Base-by-base conservation (phyloP, 805 yeast species). In the Hanseniaspora lachancei region DNA sequence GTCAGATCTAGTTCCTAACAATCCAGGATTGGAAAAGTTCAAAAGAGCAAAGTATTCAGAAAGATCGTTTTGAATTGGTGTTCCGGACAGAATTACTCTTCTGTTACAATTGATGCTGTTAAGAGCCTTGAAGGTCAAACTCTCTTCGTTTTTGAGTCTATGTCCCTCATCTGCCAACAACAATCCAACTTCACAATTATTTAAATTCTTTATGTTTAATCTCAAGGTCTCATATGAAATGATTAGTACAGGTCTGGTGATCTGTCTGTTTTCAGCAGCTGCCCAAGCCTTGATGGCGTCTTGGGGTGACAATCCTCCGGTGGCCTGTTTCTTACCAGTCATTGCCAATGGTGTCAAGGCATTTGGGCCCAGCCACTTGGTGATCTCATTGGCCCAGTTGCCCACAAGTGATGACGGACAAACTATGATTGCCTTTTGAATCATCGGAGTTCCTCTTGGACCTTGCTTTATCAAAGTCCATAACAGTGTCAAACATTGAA, bases 381-480 rank as follows among this genome's bases (percentile, higher is more conserved):
- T 79, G 53, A 91, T 79, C 69, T 91, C 98, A 65, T 93, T 91
- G 1, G 97, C 97, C 98, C 98, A 91, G 64, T 91, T 91, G 57
- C 88, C 77, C 34, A 91, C 98, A 62, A 91, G 73, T 10, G 95
- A 85, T 0, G 96, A 87, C 0, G 98, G 98, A 66, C 98, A 91
- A 0, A 89, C 97, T 58, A 91, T 88, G 52, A 91, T 82, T 61
- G 91, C 84, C 67, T 93, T 93, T 54, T 84, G 87, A 18, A 93
- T 93, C 0, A 95, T 82, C 53, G 82, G 80, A 61, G 76, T 80
- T 10, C 81, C 80, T 54, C 89, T 78, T 1, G 97, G 97, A 9
- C 95, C 82, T 66, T 91, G 98, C 59, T 78, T 79, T 49, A 91
- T 72, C 49, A 91, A 67, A 0, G 97, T 91, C 97, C 97, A 91